Conservation (phyloP, 768 basidiomycete species). For the Mycena latifolia region DNA sequence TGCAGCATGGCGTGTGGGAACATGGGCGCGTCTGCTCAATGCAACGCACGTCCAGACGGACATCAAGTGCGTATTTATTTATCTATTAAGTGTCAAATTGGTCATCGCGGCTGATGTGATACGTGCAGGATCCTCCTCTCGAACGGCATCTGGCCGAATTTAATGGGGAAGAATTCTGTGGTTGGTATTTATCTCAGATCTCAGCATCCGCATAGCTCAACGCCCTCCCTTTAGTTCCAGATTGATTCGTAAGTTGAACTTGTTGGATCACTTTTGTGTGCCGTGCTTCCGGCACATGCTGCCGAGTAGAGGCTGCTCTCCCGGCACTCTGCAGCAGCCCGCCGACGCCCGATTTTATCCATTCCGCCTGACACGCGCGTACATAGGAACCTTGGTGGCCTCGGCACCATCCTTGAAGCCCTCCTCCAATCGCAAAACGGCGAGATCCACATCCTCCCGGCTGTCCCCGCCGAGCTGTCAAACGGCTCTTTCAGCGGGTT, state of each 20-base stretch:
- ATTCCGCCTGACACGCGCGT: no score
- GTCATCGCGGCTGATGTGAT: no score
- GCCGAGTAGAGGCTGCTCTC: no score
- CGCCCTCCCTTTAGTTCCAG: constrained; percentile 7
- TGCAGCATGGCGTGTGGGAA: constrained; percentile 33
- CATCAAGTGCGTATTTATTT: constrained; percentile 11
- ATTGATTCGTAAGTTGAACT: constrained; percentile 20
- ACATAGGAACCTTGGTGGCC: constrained; percentile 20
- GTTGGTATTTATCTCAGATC: not conserved
- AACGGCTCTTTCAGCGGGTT: constrained; percentile 29
- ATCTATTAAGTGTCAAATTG: not conserved
- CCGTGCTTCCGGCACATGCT: no score
- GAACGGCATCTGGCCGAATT: constrained; percentile 27
- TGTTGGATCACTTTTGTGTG: no score
- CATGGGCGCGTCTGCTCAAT: constrained; percentile 32
- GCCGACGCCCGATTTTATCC: not conserved
- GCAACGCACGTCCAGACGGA: constrained; percentile 15
- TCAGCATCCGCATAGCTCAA: not conserved
- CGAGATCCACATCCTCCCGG: constrained; percentile 34
- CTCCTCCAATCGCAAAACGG: constrained; percentile 34
- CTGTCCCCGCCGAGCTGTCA: constrained; percentile 23
- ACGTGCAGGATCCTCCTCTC: constrained; percentile 11
- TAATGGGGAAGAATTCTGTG: constrained; percentile 21
- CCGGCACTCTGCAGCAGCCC: no score
- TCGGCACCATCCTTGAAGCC: constrained; percentile 27